Percentiles rank a stretch among this genome's conserved stretches.
Conservation (phyloP, 2,329 filamentous ascomycete genomes). For the Penicillium sp. region DNA sequence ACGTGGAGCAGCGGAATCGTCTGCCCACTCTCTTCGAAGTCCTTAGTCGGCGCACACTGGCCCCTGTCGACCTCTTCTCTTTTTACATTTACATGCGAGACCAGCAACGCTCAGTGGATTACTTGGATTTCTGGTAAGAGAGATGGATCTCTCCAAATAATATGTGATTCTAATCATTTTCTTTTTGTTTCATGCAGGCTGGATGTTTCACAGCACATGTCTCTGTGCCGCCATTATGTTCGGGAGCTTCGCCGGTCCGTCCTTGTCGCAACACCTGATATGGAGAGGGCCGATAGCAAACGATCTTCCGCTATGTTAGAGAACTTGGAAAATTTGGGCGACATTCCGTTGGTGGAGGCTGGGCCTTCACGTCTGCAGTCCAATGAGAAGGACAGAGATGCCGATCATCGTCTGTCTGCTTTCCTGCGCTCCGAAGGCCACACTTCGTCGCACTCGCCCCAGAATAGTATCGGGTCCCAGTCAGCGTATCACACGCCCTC, state of each 20-base stretch:
- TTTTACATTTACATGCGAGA: constrained; percentile 99
- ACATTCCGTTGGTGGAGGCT: constrained; percentile 54
- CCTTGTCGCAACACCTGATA: constrained; percentile 87
- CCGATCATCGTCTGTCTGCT: constrained; percentile 88
- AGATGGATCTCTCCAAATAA: neutral
- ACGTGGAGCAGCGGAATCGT: constrained; percentile 69
- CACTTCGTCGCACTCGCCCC: constrained; percentile 57
- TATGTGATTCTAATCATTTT: neutral
- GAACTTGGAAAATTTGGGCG: constrained; percentile 70
- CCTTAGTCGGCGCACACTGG: constrained; percentile 87
- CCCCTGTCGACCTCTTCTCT: constrained; percentile 94
- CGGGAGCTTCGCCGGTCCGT: constrained; percentile 92
- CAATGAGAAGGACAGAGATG: constrained; percentile 72
- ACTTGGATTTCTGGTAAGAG: constrained; percentile 95
- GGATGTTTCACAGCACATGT: constrained; percentile 99
- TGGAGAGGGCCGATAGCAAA: constrained; percentile 79
- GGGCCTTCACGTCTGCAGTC: constrained; percentile 60
- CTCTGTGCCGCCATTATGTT: constrained; percentile 92
- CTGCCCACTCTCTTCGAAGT: constrained; percentile 96
- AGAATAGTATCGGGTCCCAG: constrained; percentile 55
- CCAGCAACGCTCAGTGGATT: constrained; percentile 96
- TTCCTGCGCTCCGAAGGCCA: constrained; percentile 71
- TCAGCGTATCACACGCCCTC: constrained; percentile 44
- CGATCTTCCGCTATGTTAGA: constrained; percentile 82
- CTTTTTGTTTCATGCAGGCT: constrained; percentile 68